Percentiles rank a stretch among this genome's conserved stretches.
phyloP scores from a whole-genome alignment of 2,329 filamentous ascomycete species.

The Elsinoe perseae region DNA sequence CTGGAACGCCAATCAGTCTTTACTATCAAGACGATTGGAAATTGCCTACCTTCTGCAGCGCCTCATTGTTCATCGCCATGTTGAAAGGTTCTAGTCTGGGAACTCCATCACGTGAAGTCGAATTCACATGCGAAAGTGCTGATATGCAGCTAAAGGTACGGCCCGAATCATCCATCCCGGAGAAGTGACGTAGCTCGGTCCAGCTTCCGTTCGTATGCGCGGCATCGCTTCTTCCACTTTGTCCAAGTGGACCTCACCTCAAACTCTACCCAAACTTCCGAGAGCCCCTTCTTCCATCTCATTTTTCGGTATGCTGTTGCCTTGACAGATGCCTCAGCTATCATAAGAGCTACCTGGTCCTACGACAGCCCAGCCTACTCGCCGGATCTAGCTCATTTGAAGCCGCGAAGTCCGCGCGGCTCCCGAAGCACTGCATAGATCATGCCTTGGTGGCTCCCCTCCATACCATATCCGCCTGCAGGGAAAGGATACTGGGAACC shows the following conservation, averaged over 20 bases:
- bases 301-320: conserved; percentile 1
- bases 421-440: conserved; percentile 18
- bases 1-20: conserved; percentile 41
- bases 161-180: background rate
- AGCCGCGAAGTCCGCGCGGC: conserved; percentile 1
- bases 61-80: conserved; percentile 93
- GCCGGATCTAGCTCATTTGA: background rate
- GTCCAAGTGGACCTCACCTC: background rate
- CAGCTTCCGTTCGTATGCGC: background rate
- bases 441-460: conserved; percentile 36
- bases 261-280: background rate
- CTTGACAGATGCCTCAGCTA: background rate
- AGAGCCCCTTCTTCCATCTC: background rate
- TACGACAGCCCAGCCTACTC: background rate
- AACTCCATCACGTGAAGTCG: background rate
- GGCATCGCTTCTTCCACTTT: background rate
- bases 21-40: background rate
- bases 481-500: conserved; percentile 58
- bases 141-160: background rate
- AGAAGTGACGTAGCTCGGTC: conserved; percentile 2
- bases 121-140: conserved; percentile 1
- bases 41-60: conserved; percentile 74
- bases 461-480: conserved; percentile 43
- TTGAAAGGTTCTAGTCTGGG: conserved; percentile 22
- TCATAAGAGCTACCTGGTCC: background rate